Conservation (phyloP, 176 grass and related monocot genomes). For the Puya raimondii region DNA sequence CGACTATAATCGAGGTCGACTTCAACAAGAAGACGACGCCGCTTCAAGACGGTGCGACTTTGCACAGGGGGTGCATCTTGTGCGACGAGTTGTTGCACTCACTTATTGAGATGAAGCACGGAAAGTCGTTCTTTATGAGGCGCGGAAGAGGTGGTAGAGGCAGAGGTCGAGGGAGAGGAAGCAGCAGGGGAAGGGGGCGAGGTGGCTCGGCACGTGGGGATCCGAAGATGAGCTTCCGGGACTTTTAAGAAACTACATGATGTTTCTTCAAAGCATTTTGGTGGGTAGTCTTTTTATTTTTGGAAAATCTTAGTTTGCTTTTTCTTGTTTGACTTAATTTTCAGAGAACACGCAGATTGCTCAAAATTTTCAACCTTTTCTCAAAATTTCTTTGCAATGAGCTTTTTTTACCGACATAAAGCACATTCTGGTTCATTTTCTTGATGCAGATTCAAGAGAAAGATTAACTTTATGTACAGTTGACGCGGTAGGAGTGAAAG, state of each 20-base stretch:
- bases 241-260: constrained; percentile 39
- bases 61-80: constrained; percentile 85
- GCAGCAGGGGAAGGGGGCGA: constrained; percentile 9
- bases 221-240: constrained; percentile 92
- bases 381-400: no score
- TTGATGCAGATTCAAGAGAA: neutral
- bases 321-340: no score
- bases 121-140: constrained; percentile 64
- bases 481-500: no score
- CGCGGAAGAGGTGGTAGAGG: constrained; percentile 9
- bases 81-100: constrained; percentile 92
- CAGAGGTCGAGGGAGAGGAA: neutral
- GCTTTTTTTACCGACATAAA: no score
- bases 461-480: neutral
- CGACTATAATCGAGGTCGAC: constrained; percentile 87
- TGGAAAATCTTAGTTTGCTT: no score
- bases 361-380: no score
- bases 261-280: neutral
- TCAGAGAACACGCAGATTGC: no score
- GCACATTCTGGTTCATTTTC: neutral
- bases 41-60: constrained; percentile 60
- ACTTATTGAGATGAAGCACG: constrained; percentile 85
- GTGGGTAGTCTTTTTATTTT: no score
- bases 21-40: constrained; percentile 97
- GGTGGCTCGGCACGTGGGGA: neutral